These are phyloP conservation scores for Striga hermonthica DNA, from an alignment of 305 asterid genomes.

Conservation along the genomic window DNA sequence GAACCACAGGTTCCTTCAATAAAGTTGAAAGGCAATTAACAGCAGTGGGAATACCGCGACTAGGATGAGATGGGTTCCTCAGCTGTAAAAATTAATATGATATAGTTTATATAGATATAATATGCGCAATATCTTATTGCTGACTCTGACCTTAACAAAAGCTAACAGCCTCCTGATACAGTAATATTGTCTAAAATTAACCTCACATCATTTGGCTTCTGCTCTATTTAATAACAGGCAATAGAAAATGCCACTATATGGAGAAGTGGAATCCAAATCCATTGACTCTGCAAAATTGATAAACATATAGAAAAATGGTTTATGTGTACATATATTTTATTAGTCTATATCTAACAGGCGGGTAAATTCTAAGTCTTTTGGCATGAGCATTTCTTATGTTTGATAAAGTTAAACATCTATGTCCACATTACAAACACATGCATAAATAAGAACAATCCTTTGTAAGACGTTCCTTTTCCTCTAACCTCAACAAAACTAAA, in stretches of 20 bases:
- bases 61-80: slow-evolving; percentile 83
- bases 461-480: background rate
- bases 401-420: too few species aligned
- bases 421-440: too few species aligned
- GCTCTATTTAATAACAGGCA: slow-evolving; percentile 7
- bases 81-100: too few species aligned
- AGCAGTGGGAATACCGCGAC: slow-evolving; percentile 71
- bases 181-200: slow-evolving; percentile 16
- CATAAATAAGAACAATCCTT: too few species aligned
- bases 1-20: slow-evolving; percentile 73
- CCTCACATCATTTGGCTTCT: slow-evolving; percentile 8
- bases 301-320: too few species aligned
- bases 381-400: too few species aligned
- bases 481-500: too few species aligned
- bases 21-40: slow-evolving; percentile 75
- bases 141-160: slow-evolving; percentile 1
- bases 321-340: too few species aligned
- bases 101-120: too few species aligned
- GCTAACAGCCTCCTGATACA: slow-evolving; percentile 21
- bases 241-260: background rate
- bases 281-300: too few species aligned
- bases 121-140: slow-evolving; percentile 19
- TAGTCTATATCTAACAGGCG: too few species aligned
- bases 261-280: slow-evolving; percentile 5
- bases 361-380: too few species aligned